phyloP scores from a whole-genome alignment of 2,329 filamentous ascomycete species.

The Sporothrix inflata region DNA sequence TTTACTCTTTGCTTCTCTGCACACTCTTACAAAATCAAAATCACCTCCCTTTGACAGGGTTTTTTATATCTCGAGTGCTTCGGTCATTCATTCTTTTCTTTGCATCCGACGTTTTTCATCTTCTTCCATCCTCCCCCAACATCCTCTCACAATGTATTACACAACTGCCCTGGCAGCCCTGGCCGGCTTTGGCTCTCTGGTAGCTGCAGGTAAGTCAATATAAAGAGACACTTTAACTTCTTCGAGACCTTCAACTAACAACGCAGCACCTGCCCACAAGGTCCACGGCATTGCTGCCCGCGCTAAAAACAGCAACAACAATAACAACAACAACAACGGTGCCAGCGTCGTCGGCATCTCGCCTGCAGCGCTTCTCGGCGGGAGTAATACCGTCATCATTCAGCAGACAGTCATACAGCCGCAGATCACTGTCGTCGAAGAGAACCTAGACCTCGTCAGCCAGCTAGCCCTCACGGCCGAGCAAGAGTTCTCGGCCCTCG shows the following conservation, averaged over 20 bases:
- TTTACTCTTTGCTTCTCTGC: neutral
- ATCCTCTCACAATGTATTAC: slow-evolving; percentile 35
- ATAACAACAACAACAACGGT: slow-evolving; percentile 29
- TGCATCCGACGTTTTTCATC: neutral
- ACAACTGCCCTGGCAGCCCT: slow-evolving; percentile 38
- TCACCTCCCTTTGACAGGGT: slow-evolving; percentile 32
- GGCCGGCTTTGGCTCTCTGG: slow-evolving; percentile 38
- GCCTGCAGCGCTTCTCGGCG: slow-evolving; percentile 15
- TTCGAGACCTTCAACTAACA: neutral
- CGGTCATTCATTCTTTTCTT: slow-evolving; percentile 13
- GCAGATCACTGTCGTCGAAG: slow-evolving; percentile 41
- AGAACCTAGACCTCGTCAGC: slow-evolving; percentile 44
- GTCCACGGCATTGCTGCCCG: neutral
- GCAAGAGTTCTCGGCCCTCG: slow-evolving; percentile 44
- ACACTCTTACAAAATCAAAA: neutral
- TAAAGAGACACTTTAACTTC: neutral
- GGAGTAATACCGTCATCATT: slow-evolving; percentile 40
- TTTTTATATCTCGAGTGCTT: slow-evolving; percentile 26
- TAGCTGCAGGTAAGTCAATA: slow-evolving; percentile 37
- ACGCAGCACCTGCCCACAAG: slow-evolving; percentile 32
- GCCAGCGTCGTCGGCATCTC: slow-evolving; percentile 34
- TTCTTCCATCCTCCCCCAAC: neutral
- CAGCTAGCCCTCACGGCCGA: slow-evolving; percentile 44
- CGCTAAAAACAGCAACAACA: slow-evolving; percentile 34
- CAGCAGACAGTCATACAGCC: slow-evolving; percentile 41